These are phyloP conservation scores for Apocynum venetum DNA, from an alignment of 257 asterid genomes.

Conservation along the genomic window DNA sequence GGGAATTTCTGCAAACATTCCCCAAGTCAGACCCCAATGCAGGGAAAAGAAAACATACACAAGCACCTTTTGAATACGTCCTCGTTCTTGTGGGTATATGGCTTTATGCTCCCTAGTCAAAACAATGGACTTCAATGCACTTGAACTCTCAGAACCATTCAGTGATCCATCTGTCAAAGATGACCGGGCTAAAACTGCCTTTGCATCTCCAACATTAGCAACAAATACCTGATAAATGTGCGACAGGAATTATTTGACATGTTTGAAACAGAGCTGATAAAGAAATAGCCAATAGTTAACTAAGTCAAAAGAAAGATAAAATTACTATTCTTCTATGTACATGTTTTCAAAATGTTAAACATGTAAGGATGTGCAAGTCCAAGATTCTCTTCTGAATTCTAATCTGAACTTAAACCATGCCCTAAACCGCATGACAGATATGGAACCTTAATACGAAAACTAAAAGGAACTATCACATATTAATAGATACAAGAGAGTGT, in stretches of 20 bases:
- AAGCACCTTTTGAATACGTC: conserved; percentile 78
- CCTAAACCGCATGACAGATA: not conserved
- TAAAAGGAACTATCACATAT: not conserved
- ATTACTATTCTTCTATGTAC: not conserved
- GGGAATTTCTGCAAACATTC: not conserved
- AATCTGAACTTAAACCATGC: not conserved
- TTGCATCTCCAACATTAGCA: conserved; percentile 91
- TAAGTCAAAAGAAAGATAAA: not conserved
- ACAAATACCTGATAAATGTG: conserved; percentile 56
- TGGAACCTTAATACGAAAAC: not conserved
- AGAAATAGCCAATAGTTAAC: not conserved
- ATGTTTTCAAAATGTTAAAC: not conserved
- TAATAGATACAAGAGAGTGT: not conserved
- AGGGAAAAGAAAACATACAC: not conserved
- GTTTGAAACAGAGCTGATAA: not conserved
- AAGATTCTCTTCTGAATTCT: not conserved
- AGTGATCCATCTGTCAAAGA: conserved; percentile 41
- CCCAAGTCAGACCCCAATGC: not conserved
- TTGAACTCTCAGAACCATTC: conserved; percentile 28
- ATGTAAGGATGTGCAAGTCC: not conserved
- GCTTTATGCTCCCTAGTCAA: conserved; percentile 91
- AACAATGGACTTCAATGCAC: conserved; percentile 64
- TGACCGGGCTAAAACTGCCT: conserved; percentile 85
- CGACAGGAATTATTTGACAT: not conserved
- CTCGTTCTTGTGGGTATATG: conserved; percentile 85